Percentiles rank a stretch among this genome's conserved stretches.
Evolutionary conservation across 768 basidiomycete genomes (phyloP).

Genomic region (Amanita subjunquillea): DNA sequence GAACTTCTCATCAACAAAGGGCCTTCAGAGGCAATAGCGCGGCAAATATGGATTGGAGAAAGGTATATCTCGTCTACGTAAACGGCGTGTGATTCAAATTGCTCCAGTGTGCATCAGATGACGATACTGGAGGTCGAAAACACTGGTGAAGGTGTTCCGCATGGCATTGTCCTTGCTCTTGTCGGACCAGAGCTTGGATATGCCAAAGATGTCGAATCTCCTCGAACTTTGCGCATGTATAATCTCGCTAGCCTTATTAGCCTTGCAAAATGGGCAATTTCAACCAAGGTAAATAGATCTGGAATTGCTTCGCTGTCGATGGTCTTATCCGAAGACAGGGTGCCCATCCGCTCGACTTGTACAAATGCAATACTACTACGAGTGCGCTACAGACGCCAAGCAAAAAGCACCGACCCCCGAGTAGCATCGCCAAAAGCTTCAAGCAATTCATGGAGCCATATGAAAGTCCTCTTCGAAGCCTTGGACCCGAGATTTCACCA

Average conservation of each 20-base stretch:
- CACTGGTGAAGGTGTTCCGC: conserved; percentile 35
- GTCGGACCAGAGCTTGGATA: conserved; percentile 55
- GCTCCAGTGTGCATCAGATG: conserved; percentile 64
- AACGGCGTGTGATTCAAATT: neutral
- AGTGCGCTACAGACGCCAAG: conserved; percentile 41
- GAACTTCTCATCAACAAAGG: conserved; percentile 41
- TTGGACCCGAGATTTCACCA: conserved; percentile 15
- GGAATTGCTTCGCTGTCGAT: neutral
- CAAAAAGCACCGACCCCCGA: conserved; percentile 41
- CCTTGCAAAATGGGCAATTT: conserved; percentile 63
- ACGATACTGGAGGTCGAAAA: conserved; percentile 62
- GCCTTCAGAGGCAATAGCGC: conserved; percentile 61
- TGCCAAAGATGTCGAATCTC: conserved; percentile 44
- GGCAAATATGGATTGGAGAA: conserved; percentile 70
- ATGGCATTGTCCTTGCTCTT: conserved; percentile 70
- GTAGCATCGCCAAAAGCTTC: conserved; percentile 52
- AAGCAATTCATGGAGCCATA: conserved; percentile 41
- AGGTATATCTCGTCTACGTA: conserved; percentile 32
- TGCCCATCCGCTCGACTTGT: conserved; percentile 50
- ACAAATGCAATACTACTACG: conserved; percentile 20
- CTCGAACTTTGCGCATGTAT: conserved; percentile 68
- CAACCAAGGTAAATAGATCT: conserved; percentile 45
- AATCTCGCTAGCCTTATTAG: conserved; percentile 66
- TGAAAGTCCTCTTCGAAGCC: conserved; percentile 8
- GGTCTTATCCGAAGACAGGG: conserved; percentile 27